Percentiles rank a stretch among this genome's conserved stretches.
phyloP scores from a whole-genome alignment of 805 yeast species.

The Candida schatavii region DNA sequence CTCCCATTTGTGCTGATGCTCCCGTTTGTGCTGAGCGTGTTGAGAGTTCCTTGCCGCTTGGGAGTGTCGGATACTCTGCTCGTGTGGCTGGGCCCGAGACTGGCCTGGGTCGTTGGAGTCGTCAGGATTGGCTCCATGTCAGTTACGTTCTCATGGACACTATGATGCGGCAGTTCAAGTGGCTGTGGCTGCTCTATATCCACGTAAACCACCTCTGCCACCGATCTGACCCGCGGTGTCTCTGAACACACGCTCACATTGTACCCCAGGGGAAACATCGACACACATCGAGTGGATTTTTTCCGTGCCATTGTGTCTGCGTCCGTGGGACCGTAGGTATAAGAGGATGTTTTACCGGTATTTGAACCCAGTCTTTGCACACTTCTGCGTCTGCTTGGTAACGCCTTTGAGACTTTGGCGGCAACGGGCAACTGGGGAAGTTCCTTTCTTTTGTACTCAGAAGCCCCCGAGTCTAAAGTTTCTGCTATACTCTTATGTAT shows the following conservation, averaged over 20 bases:
- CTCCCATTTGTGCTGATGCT: too few species aligned
- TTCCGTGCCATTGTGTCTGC: background rate
- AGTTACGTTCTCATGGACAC: too few species aligned
- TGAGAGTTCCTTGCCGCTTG: background rate
- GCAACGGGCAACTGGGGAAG: conserved; percentile 1
- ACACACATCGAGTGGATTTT: background rate
- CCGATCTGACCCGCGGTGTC: background rate
- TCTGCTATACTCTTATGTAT: background rate
- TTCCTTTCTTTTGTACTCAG: background rate
- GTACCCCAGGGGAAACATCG: conserved; percentile 3
- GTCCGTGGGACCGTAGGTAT: background rate
- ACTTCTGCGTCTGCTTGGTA: background rate
- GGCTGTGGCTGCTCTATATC: too few species aligned
- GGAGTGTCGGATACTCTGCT: too few species aligned
- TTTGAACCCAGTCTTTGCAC: background rate
- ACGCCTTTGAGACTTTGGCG: background rate
- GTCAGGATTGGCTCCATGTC: too few species aligned
- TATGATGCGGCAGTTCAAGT: too few species aligned
- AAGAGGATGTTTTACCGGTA: background rate
- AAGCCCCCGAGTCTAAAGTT: background rate
- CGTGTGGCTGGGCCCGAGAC: too few species aligned
- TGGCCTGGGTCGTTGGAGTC: too few species aligned
- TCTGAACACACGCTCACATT: background rate
- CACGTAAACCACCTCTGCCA: background rate
- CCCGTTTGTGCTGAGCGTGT: background rate